Percentiles rank a stretch among this genome's conserved stretches.
phyloP scores from a whole-genome alignment of 176 grass and related monocot genomes.

The Echinochloa phyllopogon region DNA sequence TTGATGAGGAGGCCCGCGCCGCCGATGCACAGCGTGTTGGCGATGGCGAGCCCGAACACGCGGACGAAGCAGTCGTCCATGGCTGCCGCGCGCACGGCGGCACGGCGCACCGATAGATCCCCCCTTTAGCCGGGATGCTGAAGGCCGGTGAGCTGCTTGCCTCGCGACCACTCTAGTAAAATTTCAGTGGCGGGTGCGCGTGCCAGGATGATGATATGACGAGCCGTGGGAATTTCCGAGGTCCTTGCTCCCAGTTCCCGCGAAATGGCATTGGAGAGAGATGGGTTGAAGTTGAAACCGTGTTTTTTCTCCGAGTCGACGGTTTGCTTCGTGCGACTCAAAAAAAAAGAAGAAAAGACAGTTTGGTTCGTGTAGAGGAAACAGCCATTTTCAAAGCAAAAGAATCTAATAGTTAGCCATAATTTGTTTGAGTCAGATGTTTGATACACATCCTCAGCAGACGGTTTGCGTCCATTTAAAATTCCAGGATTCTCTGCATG shows the following conservation, averaged over 20 bases:
- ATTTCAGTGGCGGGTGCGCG: neutral
- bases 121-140: neutral
- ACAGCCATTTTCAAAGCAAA: no score
- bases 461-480: no score
- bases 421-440: no score
- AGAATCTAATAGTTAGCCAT: no score
- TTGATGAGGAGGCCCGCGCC: neutral
- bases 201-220: neutral
- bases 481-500: no score
- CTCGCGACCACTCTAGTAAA: neutral
- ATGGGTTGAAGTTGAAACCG: neutral
- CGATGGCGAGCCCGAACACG: constrained; percentile 5
- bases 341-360: no score
- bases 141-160: neutral
- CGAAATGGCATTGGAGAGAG: neutral
- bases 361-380: no score
- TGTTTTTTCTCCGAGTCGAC: neutral
- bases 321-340: no score
- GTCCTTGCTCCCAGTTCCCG: neutral
- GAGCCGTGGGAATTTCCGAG: neutral
- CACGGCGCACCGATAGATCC: no score
- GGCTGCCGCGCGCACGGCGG: neutral
- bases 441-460: no score
- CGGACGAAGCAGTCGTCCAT: neutral
- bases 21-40: constrained; percentile 11